A percentile compares a stretch with the other conserved stretches of the same genome.
These are phyloP conservation scores for Trichoderma erinaceum DNA, from an alignment of 495 filamentous ascomycete genomes.

Conservation along the genomic window DNA sequence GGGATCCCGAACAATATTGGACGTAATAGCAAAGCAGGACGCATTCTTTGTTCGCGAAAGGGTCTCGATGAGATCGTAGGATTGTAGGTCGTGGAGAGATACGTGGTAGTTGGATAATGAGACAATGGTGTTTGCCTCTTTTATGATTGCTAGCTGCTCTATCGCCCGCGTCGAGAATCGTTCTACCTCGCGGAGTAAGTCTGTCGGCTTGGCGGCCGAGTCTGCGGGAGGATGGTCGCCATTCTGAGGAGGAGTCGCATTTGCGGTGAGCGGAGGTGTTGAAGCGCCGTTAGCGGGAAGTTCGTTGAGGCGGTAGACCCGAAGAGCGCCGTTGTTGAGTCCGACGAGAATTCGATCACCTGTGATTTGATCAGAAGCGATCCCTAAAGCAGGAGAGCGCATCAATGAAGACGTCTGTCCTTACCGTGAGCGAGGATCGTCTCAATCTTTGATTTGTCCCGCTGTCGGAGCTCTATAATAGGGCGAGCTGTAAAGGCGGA, in stretches of 20 bases:
- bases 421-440: conserved; percentile 83
- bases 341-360: conserved; percentile 88
- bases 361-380: conserved; percentile 26
- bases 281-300: conserved; percentile 19
- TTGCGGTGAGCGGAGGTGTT: conserved; percentile 25
- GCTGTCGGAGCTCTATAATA: conserved; percentile 89
- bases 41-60: conserved; percentile 71
- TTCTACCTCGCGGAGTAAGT: conserved; percentile 82
- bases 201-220: conserved; percentile 57
- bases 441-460: conserved; percentile 94
- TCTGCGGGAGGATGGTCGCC: conserved; percentile 9
- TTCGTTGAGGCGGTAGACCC: conserved; percentile 85
- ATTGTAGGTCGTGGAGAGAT: conserved; percentile 80
- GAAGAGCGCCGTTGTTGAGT: conserved; percentile 78
- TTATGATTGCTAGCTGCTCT: conserved; percentile 90
- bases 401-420: conserved; percentile 16
- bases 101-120: conserved; percentile 85
- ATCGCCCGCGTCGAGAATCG: conserved; percentile 86
- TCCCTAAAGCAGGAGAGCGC: background rate
- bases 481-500: conserved; percentile 95
- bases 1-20: conserved; percentile 85
- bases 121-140: conserved; percentile 84
- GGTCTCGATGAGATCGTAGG: conserved; percentile 72
- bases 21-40: conserved; percentile 85
- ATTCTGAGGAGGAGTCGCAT: conserved; percentile 30